phyloP scores from a whole-genome alignment of 345 rosid genomes.

The Acer negundo region DNA sequence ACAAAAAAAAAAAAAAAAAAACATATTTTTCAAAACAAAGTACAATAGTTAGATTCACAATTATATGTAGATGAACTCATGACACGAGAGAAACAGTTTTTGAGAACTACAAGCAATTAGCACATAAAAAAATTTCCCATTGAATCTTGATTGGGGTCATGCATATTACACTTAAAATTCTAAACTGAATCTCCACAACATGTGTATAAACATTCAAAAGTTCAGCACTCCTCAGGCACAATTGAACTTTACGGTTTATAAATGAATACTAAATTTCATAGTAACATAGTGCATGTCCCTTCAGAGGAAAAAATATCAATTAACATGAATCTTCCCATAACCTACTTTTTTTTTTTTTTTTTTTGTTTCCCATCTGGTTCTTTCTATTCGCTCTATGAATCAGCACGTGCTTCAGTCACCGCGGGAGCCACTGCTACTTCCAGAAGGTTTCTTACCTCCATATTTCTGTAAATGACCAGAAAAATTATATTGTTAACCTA shows the following conservation, averaged over 20 bases:
- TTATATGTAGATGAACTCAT: neutral
- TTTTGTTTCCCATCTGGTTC: conserved; percentile 23
- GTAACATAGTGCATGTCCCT: conserved; percentile 25
- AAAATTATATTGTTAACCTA: neutral
- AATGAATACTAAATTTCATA: conserved; percentile 35
- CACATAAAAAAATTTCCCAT: conserved; percentile 8
- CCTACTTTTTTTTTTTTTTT: conserved; percentile 8
- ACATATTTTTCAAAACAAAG: neutral
- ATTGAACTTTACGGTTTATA: conserved; percentile 28
- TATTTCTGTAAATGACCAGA: conserved; percentile 36
- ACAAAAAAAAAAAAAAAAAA: neutral
- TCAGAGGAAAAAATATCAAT: conserved; percentile 26
- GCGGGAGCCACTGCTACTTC: conserved; percentile 58
- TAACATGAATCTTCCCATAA: conserved; percentile 31
- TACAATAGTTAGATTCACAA: neutral
- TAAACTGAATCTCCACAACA: conserved; percentile 28
- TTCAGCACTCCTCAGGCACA: conserved; percentile 24
- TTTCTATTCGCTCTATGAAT: conserved; percentile 23
- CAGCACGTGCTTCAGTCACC: conserved; percentile 39
- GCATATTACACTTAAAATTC: conserved; percentile 27
- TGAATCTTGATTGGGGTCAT: neutral
- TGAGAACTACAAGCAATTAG: conserved; percentile 4
- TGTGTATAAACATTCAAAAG: conserved; percentile 30
- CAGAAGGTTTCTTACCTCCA: conserved; percentile 44
- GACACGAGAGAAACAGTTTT: neutral